Percentiles rank a stretch among this genome's conserved stretches.
phyloP scores from a whole-genome alignment of 148 eudicot species.

The Diospyros kaki region DNA sequence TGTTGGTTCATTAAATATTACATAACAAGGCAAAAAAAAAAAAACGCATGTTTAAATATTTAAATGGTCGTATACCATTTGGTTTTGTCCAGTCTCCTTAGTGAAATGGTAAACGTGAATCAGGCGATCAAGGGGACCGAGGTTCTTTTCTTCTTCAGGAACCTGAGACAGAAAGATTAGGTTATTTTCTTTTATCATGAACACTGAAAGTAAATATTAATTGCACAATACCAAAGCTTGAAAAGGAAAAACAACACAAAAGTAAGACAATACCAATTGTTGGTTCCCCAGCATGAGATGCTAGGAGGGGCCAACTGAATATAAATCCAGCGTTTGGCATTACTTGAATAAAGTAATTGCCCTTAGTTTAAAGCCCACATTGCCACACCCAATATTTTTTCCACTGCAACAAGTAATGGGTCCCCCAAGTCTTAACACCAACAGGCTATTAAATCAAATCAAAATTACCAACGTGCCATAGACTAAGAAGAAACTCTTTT shows the following conservation, averaged over 20 bases:
- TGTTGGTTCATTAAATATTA: too few species aligned
- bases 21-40: too few species aligned
- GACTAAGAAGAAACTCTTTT: too few species aligned
- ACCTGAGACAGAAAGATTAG: conserved; percentile 35
- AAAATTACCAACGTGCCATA: background rate
- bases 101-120: conserved; percentile 93
- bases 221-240: background rate
- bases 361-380: background rate
- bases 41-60: too few species aligned
- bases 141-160: conserved; percentile 85
- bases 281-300: background rate
- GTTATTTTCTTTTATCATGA: background rate
- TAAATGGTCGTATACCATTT: conserved; percentile 37
- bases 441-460: background rate
- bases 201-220: background rate
- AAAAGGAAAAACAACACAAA: background rate
- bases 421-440: background rate
- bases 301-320: background rate
- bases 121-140: conserved; percentile 67
- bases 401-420: background rate
- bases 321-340: background rate
- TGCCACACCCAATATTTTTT: background rate
- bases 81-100: conserved; percentile 69
- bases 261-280: background rate
- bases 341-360: background rate